Percentiles rank a stretch among this genome's conserved stretches.
Evolutionary conservation across 2,329 filamentous ascomycete species (phyloP).

Genomic region (Neurospora sp.): DNA sequence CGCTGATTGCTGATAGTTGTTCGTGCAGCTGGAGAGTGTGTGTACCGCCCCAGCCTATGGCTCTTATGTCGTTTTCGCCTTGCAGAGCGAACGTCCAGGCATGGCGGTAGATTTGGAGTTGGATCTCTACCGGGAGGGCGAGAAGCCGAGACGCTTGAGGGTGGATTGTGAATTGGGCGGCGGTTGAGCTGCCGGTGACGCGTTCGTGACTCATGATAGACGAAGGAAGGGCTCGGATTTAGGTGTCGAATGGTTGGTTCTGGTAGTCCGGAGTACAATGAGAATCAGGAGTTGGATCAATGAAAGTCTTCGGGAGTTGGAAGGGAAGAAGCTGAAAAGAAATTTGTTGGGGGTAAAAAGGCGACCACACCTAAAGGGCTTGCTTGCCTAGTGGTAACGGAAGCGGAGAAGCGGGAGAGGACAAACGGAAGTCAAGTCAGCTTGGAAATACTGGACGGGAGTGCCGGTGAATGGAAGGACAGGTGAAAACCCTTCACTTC

Average conservation of each 20-base stretch:
- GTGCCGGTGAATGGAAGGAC: no score
- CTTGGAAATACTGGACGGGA: no score
- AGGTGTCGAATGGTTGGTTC: neutral
- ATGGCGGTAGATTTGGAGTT: neutral
- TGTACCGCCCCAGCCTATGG: neutral
- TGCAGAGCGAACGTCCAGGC: neutral
- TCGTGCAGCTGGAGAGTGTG: neutral
- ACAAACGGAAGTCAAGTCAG: no score
- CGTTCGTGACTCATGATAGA: neutral
- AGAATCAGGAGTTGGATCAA: neutral
- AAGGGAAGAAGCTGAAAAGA: neutral
- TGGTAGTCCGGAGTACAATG: neutral
- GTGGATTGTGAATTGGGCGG: neutral
- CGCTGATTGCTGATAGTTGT: neutral
- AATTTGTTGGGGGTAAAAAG: no score
- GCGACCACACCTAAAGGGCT: no score
- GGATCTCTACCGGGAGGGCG: neutral
- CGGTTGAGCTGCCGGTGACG: neutral
- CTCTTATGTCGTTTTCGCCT: neutral
- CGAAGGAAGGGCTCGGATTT: neutral
- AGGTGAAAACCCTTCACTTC: no score
- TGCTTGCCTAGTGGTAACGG: no score
- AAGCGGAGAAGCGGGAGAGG: no score
- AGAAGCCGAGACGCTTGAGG: neutral
- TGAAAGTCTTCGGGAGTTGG: neutral